Conservation (phyloP, 1,284 basidiomycete genomes). For the Heterobasidion parviporum region DNA sequence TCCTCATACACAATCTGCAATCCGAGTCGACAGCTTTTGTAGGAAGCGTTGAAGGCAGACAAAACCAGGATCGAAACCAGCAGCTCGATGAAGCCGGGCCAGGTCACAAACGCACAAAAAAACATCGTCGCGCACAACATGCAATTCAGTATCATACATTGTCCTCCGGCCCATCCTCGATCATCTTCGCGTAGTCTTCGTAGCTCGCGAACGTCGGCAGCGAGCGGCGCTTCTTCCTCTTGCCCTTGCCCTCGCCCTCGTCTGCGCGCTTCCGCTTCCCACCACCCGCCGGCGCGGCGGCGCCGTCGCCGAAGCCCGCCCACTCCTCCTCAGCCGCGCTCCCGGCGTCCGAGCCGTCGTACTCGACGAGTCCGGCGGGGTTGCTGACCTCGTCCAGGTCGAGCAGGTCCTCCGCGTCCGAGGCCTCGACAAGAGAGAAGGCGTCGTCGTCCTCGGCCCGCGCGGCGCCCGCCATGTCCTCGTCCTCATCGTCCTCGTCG, state of each 20-base stretch:
- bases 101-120: background rate
- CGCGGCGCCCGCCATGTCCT: constrained; percentile 24
- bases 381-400: constrained; percentile 41
- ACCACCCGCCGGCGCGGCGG: constrained; percentile 15
- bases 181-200: constrained; percentile 92
- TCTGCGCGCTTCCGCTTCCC: constrained; percentile 35
- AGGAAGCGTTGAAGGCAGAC: too few species aligned
- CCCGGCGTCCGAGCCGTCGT: constrained; percentile 40
- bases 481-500: constrained; percentile 20
- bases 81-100: background rate
- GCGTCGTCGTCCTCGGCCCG: constrained; percentile 27
- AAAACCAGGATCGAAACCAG: background rate
- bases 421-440: constrained; percentile 54
- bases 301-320: constrained; percentile 35
- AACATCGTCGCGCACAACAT: background rate
- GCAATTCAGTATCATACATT: constrained; percentile 31
- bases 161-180: constrained; percentile 78
- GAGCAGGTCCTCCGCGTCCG: constrained; percentile 61
- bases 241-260: constrained; percentile 28
- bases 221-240: constrained; percentile 64
- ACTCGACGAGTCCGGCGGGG: constrained; percentile 50
- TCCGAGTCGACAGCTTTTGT: too few species aligned
- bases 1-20: too few species aligned
- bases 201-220: constrained; percentile 90
- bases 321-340: constrained; percentile 39